A percentile compares a stretch with the other conserved stretches of the same genome.
Conservation (phyloP, 805 yeast species). For the Pichia kluyveri region DNA sequence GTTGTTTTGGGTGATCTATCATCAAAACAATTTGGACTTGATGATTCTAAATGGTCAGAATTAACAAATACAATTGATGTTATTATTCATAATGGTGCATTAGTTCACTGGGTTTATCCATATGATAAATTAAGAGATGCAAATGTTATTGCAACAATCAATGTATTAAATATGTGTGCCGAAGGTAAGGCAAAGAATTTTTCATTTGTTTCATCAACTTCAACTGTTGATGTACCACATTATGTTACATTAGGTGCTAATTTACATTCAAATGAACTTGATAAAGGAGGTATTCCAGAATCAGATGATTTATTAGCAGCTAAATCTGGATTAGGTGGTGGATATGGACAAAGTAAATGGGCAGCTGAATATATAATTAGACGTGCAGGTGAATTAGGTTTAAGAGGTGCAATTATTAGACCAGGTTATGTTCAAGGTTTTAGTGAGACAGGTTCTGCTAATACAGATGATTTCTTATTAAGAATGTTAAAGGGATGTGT, state of each 20-base stretch:
- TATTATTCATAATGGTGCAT: slow-evolving; percentile 92
- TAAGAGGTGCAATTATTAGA: slow-evolving; percentile 81
- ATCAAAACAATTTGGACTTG: slow-evolving; percentile 60
- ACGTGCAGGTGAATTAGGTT: slow-evolving; percentile 79
- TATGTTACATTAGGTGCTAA: slow-evolving; percentile 71
- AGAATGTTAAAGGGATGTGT: slow-evolving; percentile 93
- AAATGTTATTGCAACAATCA: slow-evolving; percentile 81
- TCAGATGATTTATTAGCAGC: slow-evolving; percentile 80
- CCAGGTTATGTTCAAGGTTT: slow-evolving; percentile 96
- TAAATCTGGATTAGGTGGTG: slow-evolving; percentile 71
- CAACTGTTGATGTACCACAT: slow-evolving; percentile 79
- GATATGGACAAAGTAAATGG: slow-evolving; percentile 98
- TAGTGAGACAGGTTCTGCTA: slow-evolving; percentile 74
- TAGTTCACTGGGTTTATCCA: slow-evolving; percentile 98
- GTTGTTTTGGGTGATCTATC: slow-evolving; percentile 81
- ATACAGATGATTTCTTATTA: slow-evolving; percentile 92
- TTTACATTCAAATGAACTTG: slow-evolving; percentile 54
- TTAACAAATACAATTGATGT: slow-evolving; percentile 62
- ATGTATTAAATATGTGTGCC: slow-evolving; percentile 69
- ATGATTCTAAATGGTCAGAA: slow-evolving; percentile 43
- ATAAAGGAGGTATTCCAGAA: slow-evolving; percentile 69
- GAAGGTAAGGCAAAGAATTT: slow-evolving; percentile 79
- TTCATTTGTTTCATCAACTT: slow-evolving; percentile 92
- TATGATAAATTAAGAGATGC: slow-evolving; percentile 85
- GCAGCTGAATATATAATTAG: slow-evolving; percentile 86